Base-by-base conservation (phyloP, 2,329 filamentous ascomycete species). In the Diaporthe ilicicola region DNA sequence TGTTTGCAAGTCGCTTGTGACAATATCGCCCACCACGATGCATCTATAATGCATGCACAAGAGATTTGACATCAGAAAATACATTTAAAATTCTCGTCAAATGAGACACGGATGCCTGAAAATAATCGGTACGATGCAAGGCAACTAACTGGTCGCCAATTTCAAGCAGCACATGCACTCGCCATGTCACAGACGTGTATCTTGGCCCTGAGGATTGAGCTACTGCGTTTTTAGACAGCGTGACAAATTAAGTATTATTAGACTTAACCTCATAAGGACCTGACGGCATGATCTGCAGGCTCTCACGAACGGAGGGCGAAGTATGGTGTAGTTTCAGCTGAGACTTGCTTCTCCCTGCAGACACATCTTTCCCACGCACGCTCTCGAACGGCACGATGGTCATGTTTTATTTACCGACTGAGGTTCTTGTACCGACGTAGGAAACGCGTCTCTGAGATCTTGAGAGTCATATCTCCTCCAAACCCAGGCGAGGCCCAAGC, bases 371-470 rank as follows among this genome's bases (percentile, higher is more conserved):
- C 42, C 13, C 32, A 3, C 6, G 32, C 32, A 3, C 6, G 32
- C 13, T 19, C 4, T 27, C 19, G 34, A 2, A 13, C 24, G 17
- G 27, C 19, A 34, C 7, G 12, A 10, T 4, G 2, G n/a, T 22
- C n/a, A 22, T 6, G n/a, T 15, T 22, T 2, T n/a, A 15, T 15
- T 48, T 12, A 22, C 27, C 42, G 0, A 9, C n/a, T 34, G 10
- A 5, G n/a, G 5, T n/a, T 1, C n/a, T 48, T 8, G 6, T 34
- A 24, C 27, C n/a, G 42, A 34, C 42, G 12, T 44, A 62, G 17
- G 0, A 39, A 8, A 29, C 0, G n/a, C 3, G 4, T 10, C 12
- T 19, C 42, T 32, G 8, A 10, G 13, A n/a, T 3, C 1, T 15
- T 7, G 9, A 3, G 17, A n/a, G 13, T 27, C 15, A 9, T 46